These are phyloP conservation scores for Schizosaccharomyces cryophilus DNA, from an alignment of 805 yeast species.

Conservation along the genomic window DNA sequence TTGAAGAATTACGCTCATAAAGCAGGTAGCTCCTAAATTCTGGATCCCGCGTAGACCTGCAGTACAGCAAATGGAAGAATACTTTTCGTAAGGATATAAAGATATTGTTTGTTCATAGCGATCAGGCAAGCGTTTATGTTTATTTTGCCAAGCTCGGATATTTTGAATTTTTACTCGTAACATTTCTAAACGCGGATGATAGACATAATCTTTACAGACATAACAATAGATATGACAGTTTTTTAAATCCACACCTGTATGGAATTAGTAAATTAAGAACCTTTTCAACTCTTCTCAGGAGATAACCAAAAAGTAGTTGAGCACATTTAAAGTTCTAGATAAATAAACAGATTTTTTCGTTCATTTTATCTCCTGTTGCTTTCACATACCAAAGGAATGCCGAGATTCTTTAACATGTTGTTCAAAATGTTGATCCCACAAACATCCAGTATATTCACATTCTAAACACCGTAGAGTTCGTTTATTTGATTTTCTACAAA, in stretches of 20 bases:
- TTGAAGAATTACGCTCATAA: constrained; percentile 83
- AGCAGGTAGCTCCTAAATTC: constrained; percentile 92
- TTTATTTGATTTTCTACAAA: not conserved
- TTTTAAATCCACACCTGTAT: constrained; percentile 39
- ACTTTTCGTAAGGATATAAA: not conserved
- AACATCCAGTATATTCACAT: constrained; percentile 10
- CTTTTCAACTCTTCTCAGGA: not conserved
- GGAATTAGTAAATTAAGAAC: not conserved
- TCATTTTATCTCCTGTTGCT: too few species aligned
- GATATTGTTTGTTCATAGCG: not conserved
- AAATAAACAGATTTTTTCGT: too few species aligned
- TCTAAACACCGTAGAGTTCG: constrained; percentile 9
- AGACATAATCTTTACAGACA: constrained; percentile 48
- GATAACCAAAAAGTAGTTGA: too few species aligned
- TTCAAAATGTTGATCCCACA: constrained; percentile 7
- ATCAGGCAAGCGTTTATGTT: not conserved
- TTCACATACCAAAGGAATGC: constrained; percentile 9
- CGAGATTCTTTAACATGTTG: constrained; percentile 8
- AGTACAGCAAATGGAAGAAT: constrained; percentile 29
- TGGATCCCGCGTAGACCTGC: constrained; percentile 74
- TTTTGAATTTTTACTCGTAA: constrained; percentile 16
- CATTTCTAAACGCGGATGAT: constrained; percentile 33
- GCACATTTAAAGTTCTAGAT: too few species aligned
- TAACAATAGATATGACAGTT: constrained; percentile 56
- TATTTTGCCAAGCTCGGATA: not conserved